Evolutionary conservation across 2,329 filamentous ascomycete genomes (phyloP), one percentile per base, ranked within the genome.

Genomic region (Escovopsis sp.): DNA sequence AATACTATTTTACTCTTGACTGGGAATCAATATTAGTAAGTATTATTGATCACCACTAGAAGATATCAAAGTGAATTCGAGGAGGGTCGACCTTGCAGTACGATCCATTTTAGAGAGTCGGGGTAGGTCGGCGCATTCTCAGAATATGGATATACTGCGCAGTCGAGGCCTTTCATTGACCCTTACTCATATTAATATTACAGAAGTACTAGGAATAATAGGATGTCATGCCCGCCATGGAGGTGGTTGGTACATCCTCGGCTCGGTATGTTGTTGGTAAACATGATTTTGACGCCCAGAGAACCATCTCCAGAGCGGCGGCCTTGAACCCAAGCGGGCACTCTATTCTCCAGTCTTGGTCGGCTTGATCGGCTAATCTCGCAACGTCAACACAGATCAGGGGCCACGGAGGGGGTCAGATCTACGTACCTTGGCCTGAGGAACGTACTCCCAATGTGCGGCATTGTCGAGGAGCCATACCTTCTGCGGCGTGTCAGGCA

Each of bases 371-470:
- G 70, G 58, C 64, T 64, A 36, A 7, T 32, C 27, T 35, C 13
- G 9, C 15, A 35, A 14, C 7, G 20, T 30, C 27, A 36, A n/a
- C 11, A 14, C 13, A 16, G 12, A 14, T 36, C 34, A 3, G 12
- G 15, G 2, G 5, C n/a, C 33, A 40, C 46, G 37, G 34, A 51
- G 7, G 30, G 16, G 12, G 29, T 40, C 3, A 14, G 6, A 8
- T 12, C 29, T 27, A 43, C 58, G 40, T 47, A 60, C 63, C 56
- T 63, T 60, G 10, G 50, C 51, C 33, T 62, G 50, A 2, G 62
- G 56, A 12, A 76, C 64, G 48, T 75, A 68, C 50, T 77, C 71
- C 41, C 63, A 70, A 2, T 57, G 57, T 10, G 66, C 74, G 10
- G 61, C 71, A 57, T 68, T 65, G 38, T 51, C 52, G 25, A 70